Conservation (phyloP, 208 protist species). For the Acanthamoeba healyi region DNA sequence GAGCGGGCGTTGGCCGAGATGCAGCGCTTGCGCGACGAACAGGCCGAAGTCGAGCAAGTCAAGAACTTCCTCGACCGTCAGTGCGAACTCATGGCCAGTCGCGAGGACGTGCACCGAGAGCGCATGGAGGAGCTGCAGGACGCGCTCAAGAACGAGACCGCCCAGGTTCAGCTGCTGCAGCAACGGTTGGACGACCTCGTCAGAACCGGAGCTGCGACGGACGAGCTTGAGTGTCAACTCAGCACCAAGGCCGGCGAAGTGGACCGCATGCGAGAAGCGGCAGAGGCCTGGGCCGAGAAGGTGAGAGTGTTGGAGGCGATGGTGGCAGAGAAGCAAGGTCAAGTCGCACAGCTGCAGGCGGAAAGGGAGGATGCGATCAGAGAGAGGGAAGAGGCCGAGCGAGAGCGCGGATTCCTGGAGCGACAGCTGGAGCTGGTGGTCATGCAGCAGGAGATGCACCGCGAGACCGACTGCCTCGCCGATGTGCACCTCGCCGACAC, state of each 20-base stretch:
- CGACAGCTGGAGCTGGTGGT: constrained; percentile 4
- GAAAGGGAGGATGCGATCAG: background rate
- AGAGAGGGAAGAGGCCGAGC: background rate
- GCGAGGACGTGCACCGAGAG: background rate
- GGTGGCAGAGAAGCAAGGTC: background rate
- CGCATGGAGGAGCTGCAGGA: background rate
- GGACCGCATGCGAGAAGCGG: background rate
- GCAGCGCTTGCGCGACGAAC: background rate
- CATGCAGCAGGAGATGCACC: background rate
- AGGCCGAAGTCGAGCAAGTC: background rate
- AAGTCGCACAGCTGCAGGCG: background rate
- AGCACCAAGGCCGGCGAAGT: too few species aligned
- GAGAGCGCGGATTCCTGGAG: background rate
- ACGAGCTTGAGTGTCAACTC: too few species aligned
- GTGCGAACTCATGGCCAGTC: background rate
- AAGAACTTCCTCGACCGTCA: background rate
- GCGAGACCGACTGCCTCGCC: background rate
- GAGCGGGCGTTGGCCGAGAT: too few species aligned
- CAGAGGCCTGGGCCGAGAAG: too few species aligned
- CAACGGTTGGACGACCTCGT: too few species aligned
- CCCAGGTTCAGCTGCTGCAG: background rate
- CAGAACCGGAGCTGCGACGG: too few species aligned
- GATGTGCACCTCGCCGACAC: too few species aligned
- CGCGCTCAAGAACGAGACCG: background rate
- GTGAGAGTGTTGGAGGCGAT: too few species aligned